Evolutionary conservation across 805 yeast genomes (phyloP).

Genomic region (Starmerella stigmatis): DNA sequence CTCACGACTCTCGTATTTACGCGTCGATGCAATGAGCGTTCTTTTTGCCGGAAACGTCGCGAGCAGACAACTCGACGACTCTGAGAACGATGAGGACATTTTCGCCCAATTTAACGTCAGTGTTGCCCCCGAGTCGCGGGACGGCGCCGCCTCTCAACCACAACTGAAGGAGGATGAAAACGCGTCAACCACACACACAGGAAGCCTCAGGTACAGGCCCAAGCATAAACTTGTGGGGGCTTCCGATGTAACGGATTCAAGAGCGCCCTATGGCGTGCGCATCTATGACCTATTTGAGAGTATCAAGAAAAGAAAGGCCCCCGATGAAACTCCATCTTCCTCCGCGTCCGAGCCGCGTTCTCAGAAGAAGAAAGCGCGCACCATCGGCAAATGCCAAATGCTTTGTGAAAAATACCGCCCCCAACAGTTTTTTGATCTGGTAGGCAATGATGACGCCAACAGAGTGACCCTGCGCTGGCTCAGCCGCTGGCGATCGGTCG

Average conservation of each 20-base stretch:
- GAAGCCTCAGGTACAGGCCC: not conserved
- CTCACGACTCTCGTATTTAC: no score
- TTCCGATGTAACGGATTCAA: not conserved
- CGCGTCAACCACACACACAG: no score
- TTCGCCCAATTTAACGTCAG: not conserved
- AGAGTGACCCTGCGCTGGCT: slow-evolving; percentile 53
- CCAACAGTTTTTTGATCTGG: slow-evolving; percentile 47
- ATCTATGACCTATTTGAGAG: slow-evolving; percentile 14
- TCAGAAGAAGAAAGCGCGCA: slow-evolving; percentile 1
- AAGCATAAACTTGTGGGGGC: not conserved
- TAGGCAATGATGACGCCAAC: slow-evolving; percentile 59
- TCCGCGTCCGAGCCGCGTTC: not conserved
- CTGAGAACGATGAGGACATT: slow-evolving; percentile 1
- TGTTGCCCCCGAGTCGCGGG: not conserved
- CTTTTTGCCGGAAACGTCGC: not conserved
- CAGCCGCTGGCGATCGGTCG: slow-evolving; percentile 43
- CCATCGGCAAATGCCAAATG: slow-evolving; percentile 17
- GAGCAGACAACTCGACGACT: not conserved
- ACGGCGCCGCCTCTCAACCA: no score
- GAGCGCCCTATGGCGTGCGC: slow-evolving; percentile 21
- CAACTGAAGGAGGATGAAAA: no score
- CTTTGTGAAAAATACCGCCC: slow-evolving; percentile 67
- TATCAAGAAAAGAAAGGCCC: not conserved
- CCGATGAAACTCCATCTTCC: not conserved
- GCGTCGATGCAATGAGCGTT: not conserved